phyloP scores from a whole-genome alignment of 1,284 basidiomycete genomes.

The Puccinia triticina region DNA sequence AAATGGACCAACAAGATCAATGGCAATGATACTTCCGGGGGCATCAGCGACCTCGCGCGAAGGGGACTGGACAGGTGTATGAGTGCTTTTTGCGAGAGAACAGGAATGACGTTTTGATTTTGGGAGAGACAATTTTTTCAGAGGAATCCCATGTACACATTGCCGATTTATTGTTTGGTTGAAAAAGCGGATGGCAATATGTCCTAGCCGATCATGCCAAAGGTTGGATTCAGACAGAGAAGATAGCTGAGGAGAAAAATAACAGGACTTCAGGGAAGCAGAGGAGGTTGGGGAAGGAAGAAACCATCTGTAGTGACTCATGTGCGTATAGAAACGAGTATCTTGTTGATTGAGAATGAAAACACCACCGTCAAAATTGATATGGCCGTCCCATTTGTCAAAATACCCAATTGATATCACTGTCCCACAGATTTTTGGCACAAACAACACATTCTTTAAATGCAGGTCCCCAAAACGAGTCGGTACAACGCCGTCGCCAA shows the following conservation, averaged over 20 bases:
- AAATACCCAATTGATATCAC: not conserved
- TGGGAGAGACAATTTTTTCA: not conserved
- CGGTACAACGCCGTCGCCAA: no score
- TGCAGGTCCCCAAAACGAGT: not conserved
- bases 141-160: not conserved
- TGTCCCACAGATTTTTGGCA: not conserved
- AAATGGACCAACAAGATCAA: no score
- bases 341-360: not conserved
- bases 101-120: not conserved
- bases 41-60: no score
- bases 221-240: not conserved
- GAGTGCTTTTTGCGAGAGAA: not conserved
- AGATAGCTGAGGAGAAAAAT: not conserved
- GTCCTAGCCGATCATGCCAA: constrained; percentile 13
- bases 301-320: not conserved
- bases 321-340: not conserved
- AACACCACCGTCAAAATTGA: not conserved
- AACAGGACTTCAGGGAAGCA: no score
- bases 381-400: not conserved
- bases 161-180: not conserved
- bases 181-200: not conserved
- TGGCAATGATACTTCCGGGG: no score
- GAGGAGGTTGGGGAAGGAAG: no score
- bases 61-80: not conserved
- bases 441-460: not conserved